Evolutionary conservation across 768 basidiomycete species (phyloP).

Genomic region (Chiua virens): DNA sequence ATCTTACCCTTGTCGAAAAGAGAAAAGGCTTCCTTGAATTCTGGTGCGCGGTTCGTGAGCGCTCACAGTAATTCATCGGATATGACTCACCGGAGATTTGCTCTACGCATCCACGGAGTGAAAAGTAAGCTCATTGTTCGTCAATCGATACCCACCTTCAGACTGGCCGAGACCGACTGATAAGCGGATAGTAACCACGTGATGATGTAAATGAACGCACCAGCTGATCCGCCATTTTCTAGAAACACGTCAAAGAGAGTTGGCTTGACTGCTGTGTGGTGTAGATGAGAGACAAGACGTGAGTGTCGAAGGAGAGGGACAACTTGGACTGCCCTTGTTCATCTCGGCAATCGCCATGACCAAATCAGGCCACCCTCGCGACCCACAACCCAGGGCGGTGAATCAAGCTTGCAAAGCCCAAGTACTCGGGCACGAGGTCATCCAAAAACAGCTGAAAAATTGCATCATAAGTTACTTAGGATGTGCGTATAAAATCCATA

Average conservation of each 20-base stretch:
- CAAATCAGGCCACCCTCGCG: slow-evolving; percentile 16
- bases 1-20: slow-evolving; percentile 88
- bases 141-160: slow-evolving; percentile 46
- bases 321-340: slow-evolving; percentile 1
- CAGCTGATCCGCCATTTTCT: slow-evolving; percentile 57
- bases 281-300: slow-evolving; percentile 4
- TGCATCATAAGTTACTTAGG: slow-evolving; percentile 3
- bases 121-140: neutral
- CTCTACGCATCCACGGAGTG: slow-evolving; percentile 47
- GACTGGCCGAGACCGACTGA: slow-evolving; percentile 40
- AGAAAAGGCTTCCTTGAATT: slow-evolving; percentile 99
- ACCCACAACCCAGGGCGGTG: slow-evolving; percentile 20
- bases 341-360: slow-evolving; percentile 37
- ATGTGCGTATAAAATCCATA: slow-evolving; percentile 6
- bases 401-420: neutral
- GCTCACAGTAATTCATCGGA: neutral
- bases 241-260: slow-evolving; percentile 11
- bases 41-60: slow-evolving; percentile 39
- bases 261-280: neutral
- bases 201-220: slow-evolving; percentile 35
- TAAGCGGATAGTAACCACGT: slow-evolving; percentile 14
- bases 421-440: neutral
- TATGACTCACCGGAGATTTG: slow-evolving; percentile 78
- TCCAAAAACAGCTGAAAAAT: neutral
- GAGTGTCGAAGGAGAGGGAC: slow-evolving; percentile 7